These are phyloP conservation scores for Blastocystis sp. DNA, from an alignment of 352 stramenopile genomes.

Conservation along the genomic window DNA sequence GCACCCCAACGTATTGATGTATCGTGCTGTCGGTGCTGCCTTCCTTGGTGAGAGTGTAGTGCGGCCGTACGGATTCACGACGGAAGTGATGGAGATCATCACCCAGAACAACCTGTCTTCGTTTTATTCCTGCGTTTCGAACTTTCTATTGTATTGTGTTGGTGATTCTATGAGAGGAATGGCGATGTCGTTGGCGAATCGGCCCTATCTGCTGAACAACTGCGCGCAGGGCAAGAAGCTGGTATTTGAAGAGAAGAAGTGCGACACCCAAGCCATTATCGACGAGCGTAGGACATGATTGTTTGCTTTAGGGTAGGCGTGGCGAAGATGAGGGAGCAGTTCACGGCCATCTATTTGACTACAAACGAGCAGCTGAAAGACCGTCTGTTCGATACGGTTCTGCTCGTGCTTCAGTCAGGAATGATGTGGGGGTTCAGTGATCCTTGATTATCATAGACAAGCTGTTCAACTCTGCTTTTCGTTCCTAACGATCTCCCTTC, in stretches of 20 bases:
- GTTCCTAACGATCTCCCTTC: slow-evolving; percentile 5
- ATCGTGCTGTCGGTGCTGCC: background rate
- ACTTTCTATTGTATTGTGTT: slow-evolving; percentile 19
- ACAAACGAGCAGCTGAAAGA: background rate
- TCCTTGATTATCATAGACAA: background rate
- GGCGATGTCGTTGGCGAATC: slow-evolving; percentile 48
- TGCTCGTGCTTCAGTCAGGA: slow-evolving; percentile 41
- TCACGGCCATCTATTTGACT: background rate
- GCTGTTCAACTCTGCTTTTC: slow-evolving; percentile 24
- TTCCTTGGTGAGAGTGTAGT: background rate
- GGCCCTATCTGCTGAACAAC: slow-evolving; percentile 18
- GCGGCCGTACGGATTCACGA: background rate
- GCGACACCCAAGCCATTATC: slow-evolving; percentile 63
- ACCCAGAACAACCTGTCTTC: slow-evolving; percentile 3
- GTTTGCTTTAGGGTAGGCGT: background rate
- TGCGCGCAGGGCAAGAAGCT: background rate
- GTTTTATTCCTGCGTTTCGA: background rate
- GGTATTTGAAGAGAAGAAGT: background rate
- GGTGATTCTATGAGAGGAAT: slow-evolving; percentile 50
- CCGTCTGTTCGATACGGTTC: background rate
- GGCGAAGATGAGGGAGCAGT: slow-evolving; percentile 2
- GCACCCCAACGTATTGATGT: background rate
- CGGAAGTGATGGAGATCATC: slow-evolving; percentile 18
- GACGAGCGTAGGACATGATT: slow-evolving; percentile 6
- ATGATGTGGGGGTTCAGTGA: slow-evolving; percentile 2